Conservation (phyloP, 371 early-diverging fungal genomes). For the Mucor circinelloides region DNA sequence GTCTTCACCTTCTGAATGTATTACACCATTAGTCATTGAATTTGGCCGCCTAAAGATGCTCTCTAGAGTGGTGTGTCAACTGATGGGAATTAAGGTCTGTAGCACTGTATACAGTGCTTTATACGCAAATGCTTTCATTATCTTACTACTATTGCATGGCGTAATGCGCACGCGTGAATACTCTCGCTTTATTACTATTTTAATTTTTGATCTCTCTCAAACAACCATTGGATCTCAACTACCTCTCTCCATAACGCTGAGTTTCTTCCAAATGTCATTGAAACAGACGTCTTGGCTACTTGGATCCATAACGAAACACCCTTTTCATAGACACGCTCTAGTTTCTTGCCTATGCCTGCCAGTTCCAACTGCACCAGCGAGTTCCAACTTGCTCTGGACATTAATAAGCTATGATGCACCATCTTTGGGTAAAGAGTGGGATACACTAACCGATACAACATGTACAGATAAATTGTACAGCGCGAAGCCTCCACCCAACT, state of each 20-base stretch:
- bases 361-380: constrained; percentile 45
- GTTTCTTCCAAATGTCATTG: constrained; percentile 31
- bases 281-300: constrained; percentile 23
- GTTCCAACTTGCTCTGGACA: constrained; percentile 70
- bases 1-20: no score
- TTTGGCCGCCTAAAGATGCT: not conserved
- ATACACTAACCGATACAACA: constrained; percentile 66
- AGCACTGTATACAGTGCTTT: no score
- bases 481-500: constrained; percentile 57
- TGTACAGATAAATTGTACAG: constrained; percentile 57
- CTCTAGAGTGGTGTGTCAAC: no score
- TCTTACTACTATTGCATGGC: not conserved
- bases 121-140: not conserved
- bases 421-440: constrained; percentile 68
- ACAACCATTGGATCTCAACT: constrained; percentile 44
- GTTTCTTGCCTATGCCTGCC: constrained; percentile 39
- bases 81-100: not conserved
- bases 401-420: constrained; percentile 54
- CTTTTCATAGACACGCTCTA: constrained; percentile 36
- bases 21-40: not conserved
- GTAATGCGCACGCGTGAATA: not conserved
- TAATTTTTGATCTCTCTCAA: constrained; percentile 47
- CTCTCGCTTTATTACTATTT: constrained; percentile 12
- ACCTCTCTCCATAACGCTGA: constrained; percentile 40
- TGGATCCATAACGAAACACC: constrained; percentile 40